Percentiles rank a stretch among this genome's conserved stretches.
Conservation (phyloP, 345 rosid genomes). For the Gossypium longicalyx region DNA sequence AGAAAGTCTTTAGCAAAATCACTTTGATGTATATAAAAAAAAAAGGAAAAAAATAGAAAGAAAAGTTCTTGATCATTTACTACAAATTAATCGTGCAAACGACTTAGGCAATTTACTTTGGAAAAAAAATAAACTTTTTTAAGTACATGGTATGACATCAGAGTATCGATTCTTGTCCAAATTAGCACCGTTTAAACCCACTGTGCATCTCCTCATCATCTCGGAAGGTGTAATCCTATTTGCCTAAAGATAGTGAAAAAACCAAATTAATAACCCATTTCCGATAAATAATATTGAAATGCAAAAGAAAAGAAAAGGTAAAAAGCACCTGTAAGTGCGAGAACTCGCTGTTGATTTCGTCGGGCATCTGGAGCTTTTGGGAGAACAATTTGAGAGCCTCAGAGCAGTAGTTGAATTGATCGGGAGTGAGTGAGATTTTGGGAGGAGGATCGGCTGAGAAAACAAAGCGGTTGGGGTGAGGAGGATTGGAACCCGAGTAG, state of each 20-base stretch:
- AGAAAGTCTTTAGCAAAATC: not conserved
- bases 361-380: slow-evolving; percentile 37
- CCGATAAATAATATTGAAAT: not conserved
- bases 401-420: slow-evolving; percentile 57
- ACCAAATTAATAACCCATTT: not conserved
- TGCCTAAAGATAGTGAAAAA: slow-evolving; percentile 33
- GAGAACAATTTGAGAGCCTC: slow-evolving; percentile 54
- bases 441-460: slow-evolving; percentile 54
- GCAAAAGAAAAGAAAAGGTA: not conserved
- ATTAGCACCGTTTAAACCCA: slow-evolving; percentile 54
- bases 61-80: not conserved
- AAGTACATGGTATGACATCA: slow-evolving; percentile 71
- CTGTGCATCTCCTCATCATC: slow-evolving; percentile 44
- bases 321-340: slow-evolving; percentile 48
- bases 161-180: slow-evolving; percentile 63
- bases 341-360: slow-evolving; percentile 52
- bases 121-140: slow-evolving; percentile 5
- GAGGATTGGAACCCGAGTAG: slow-evolving; percentile 15
- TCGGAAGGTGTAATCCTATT: slow-evolving; percentile 46
- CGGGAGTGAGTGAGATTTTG: slow-evolving; percentile 43
- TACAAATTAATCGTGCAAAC: not conserved
- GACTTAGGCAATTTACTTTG: not conserved
- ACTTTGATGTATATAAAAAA: not conserved
- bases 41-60: not conserved
- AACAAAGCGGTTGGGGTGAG: slow-evolving; percentile 22